Evolutionary conservation across 1,284 basidiomycete species (phyloP), one percentile per base, ranked within the genome.

Genomic region (Tylopilus sp.): DNA sequence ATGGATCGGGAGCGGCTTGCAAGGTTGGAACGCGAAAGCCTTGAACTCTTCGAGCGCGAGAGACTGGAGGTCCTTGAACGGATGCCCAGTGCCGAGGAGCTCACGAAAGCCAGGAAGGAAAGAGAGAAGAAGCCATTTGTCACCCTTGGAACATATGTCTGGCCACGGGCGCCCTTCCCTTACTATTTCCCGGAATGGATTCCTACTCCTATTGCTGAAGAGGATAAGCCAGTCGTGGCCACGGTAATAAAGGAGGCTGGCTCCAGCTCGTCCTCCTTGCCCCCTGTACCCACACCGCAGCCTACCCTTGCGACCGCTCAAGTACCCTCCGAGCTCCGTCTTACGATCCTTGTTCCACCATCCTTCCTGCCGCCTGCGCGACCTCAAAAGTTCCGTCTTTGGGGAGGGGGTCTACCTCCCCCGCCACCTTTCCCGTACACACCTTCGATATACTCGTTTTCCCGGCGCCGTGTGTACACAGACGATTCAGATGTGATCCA

Each of bases 401-500:
- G 85, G 85, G 85, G 85, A 48, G 85, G 85, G 30, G 82, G 81
- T 11, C 65, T 77, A 30, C 70, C 76, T 35, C 69, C 71, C 9
- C 68, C 70, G 14, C 65, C 71, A 0, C 64, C 64, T 9, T 65
- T 71, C 48, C 62, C 69, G n/a, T 57, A 51, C 26, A 54, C 56
- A 2, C 52, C 54, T 3, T 59, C 56, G 21, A 63, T 53, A 20
- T 63, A 66, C 48, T 67, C 55, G 7, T 61, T 59, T 35, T 68
- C 65, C 20, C 54, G 62, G 41, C 63, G 78, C 45, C 62, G 76
- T 53, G 66, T 85, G 45, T 88, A 88, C 66, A 89, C 84, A 4
- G 84, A 88, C 65, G 85, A 88, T 63, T 85, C 81, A 21, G 81
- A 85, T 55, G 60, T 90, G 49, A 77, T 89, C 50, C 63, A 88